A percentile compares a stretch with the other conserved stretches of the same genome.
These are phyloP conservation scores for Tylopilus sp. DNA, from an alignment of 768 basidiomycete genomes.

Conservation along the genomic window DNA sequence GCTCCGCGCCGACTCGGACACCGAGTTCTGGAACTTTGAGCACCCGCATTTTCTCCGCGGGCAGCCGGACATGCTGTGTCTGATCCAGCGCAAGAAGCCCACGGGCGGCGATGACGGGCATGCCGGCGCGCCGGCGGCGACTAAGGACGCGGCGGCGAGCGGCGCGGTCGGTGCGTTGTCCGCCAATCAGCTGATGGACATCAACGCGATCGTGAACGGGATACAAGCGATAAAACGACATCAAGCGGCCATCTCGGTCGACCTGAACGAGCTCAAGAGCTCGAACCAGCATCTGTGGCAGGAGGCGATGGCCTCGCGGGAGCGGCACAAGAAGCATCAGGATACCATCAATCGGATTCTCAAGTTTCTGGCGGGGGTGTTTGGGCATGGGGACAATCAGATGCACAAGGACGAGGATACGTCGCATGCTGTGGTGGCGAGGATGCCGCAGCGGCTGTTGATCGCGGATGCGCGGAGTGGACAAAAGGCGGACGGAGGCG, in stretches of 20 bases:
- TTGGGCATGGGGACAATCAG: slow-evolving; percentile 53
- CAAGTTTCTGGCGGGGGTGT: slow-evolving; percentile 91
- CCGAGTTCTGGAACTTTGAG: slow-evolving; percentile 88
- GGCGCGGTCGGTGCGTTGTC: slow-evolving; percentile 29
- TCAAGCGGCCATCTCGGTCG: slow-evolving; percentile 86
- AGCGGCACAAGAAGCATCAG: slow-evolving; percentile 86
- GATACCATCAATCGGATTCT: slow-evolving; percentile 96
- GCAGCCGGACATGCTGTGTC: slow-evolving; percentile 82
- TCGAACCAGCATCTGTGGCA: slow-evolving; percentile 93
- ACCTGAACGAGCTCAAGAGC: slow-evolving; percentile 83
- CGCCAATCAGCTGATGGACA: slow-evolving; percentile 61
- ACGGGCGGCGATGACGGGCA: slow-evolving; percentile 34
- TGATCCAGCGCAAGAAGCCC: slow-evolving; percentile 79
- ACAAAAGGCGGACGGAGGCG: slow-evolving; percentile 35
- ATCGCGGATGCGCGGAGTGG: slow-evolving; percentile 52
- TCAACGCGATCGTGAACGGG: slow-evolving; percentile 75
- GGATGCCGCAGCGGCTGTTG: slow-evolving; percentile 57
- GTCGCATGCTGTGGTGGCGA: slow-evolving; percentile 45
- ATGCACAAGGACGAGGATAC: slow-evolving; percentile 34
- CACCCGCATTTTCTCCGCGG: slow-evolving; percentile 87
- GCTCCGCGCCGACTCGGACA: slow-evolving; percentile 75
- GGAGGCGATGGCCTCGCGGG: slow-evolving; percentile 75
- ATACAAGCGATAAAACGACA: slow-evolving; percentile 87
- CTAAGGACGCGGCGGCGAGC: slow-evolving; percentile 15
- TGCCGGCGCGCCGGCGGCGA: neutral